Evolutionary conservation across 148 eudicot genomes (phyloP), one percentile per base, ranked within the genome.

Genomic region (Rhododendron henanense): DNA sequence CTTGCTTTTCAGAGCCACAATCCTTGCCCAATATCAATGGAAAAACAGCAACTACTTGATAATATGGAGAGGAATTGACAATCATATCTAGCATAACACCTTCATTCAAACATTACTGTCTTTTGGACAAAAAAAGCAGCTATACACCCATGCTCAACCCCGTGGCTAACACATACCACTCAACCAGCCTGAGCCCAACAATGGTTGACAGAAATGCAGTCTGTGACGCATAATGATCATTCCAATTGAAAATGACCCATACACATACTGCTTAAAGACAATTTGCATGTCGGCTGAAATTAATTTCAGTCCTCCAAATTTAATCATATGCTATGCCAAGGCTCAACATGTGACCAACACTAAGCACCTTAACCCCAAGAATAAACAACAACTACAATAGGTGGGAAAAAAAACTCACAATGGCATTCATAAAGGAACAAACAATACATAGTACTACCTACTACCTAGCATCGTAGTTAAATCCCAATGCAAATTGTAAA

Each of bases 41-140:
- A 31, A 71, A 19, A 83, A n/a, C 77, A 45, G 6, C 39, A 83
- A 83, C 85, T 25, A 71, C 44, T 31, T n/a, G n/a, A 83, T 28
- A 83, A 16, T 31, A 63, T 78, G 79, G 9, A 86, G 47, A 3
- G 44, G 45, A 81, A 5, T 35, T 44, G 73, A 61, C 18, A 63
- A 10, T 15, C 75, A 63, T 33, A 65, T n/a, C 61, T 85, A 28
- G 18, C 73, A 41, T 63, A 63, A 61, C 10, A 82, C 53, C 45
- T 81, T 81, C 44, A 8, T 53, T 25, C 18, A 8, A 15, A 33
- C 5, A 81, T 31, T 81, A 51, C 83, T 53, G 69, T 10, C 28
- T 53, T 81, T 55, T 18, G 10, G 19, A 33, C 25, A 19, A 50
- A 50, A 16, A 50, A 79, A 28, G 16, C 44, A 79, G 41, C 44